Evolutionary conservation across 2,329 filamentous ascomycete species (phyloP), one percentile per base, ranked within the genome.

Genomic region (Hymenotorrendiella dingleyae): DNA sequence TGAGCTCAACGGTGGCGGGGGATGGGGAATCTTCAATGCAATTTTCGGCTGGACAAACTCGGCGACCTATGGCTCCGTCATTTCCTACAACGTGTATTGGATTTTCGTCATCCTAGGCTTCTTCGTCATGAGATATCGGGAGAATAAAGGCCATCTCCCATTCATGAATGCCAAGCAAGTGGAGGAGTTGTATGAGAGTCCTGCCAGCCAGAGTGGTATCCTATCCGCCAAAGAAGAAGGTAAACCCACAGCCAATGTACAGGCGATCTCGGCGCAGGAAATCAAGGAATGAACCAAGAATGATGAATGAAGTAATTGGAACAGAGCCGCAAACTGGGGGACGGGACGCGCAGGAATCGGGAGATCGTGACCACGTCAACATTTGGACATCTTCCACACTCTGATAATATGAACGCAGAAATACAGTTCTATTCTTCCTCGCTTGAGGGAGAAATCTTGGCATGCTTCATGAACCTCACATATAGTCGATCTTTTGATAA

Each of bases 11-110:
- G 83, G 84, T 21, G 83, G 83, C 36, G 80, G 82, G 27, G 86
- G 84, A 33, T 94, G 87, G 88, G 86, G 86, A 42, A 80, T 94
- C 52, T 88, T 94, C 71, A 91, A 94, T 56, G 80, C 86, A 45
- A 72, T 94, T 40, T 71, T 94, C 9, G 88, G 89, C 45, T 95
- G 89, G 89, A 77, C 80, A 48, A 94, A 94, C 67, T 87, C 84
- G 10, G 89, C 86, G 4, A 94, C 88, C 2, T 89, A 91, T 56
- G 87, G 88, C 39, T 90, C 86, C 1, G 84, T 94, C 50, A 80
- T 94, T 49, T 81, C 84, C 1, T 94, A 94, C 68, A 94, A 93
- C 61, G 45, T 91, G 12, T 94, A 94, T 68, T 95, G 88, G 89
- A 65, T 93, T 38, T 70, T 69, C 7, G 72, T 87, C 52, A 87